These are phyloP conservation scores for Chamaecyparis obtusa DNA, from an alignment of 75 land plant genomes.

Conservation along the genomic window DNA sequence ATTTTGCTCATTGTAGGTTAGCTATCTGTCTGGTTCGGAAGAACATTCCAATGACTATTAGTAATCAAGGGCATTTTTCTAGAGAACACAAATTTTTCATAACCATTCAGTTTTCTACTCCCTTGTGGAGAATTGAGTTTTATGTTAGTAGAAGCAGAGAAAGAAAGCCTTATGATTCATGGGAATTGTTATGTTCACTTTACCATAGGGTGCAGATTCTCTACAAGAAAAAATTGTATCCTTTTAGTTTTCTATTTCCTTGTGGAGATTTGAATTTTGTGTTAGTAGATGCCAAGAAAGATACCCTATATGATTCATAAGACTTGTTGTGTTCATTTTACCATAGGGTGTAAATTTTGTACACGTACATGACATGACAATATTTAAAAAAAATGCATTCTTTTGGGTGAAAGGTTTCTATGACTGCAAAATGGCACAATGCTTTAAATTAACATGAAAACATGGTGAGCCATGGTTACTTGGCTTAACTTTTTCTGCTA, in stretches of 20 bases:
- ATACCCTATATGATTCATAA: not conserved
- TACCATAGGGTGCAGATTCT: not conserved
- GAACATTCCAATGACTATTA: not conserved
- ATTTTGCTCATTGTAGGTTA: not conserved
- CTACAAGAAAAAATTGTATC: not conserved
- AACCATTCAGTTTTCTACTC: not conserved
- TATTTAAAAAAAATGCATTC: too few relatives aligned
- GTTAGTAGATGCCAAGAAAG: not conserved
- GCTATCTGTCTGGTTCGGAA: not conserved
- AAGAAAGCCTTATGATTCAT: not conserved
- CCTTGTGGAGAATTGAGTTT: not conserved
- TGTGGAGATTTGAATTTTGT: not conserved
- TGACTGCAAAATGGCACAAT: too few relatives aligned
- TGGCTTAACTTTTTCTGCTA: not conserved
- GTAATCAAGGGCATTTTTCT: not conserved
- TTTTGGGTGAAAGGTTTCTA: too few relatives aligned
- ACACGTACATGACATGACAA: too few relatives aligned
- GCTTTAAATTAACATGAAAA: too few relatives aligned
- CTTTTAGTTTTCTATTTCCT: not conserved
- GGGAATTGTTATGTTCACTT: not conserved
- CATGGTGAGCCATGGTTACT: too few relatives aligned
- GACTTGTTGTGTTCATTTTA: not conserved
- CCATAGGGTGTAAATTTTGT: too few relatives aligned
- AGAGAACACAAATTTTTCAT: not conserved
- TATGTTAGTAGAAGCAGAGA: not conserved